Conservation (phyloP, 1,139 yeast genomes). For the Candida sp. region DNA sequence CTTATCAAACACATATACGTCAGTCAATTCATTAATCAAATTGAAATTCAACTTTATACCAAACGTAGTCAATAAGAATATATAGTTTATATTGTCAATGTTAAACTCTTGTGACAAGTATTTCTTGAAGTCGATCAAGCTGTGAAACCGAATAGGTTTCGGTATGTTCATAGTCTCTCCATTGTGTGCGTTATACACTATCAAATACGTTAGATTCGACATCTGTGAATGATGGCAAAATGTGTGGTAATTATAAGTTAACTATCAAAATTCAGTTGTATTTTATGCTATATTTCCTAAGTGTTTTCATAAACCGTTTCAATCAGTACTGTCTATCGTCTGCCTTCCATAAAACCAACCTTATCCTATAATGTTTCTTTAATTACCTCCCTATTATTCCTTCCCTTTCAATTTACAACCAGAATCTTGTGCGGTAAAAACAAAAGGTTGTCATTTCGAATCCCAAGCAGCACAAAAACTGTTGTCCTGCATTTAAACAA, state of each 20-base stretch:
- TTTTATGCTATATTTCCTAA: background rate
- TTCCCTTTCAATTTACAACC: background rate
- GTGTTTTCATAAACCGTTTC: background rate
- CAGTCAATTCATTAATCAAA: conserved; percentile 43
- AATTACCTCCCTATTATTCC: too few species aligned
- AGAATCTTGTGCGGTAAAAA: background rate
- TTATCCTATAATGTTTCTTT: background rate
- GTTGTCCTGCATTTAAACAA: background rate
- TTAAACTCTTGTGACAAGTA: conserved; percentile 29
- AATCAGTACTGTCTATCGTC: background rate
- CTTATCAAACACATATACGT: conserved; percentile 60
- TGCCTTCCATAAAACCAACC: background rate
- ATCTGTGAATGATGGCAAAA: conserved; percentile 1
- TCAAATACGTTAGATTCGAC: conserved; percentile 21
- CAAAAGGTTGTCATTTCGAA: background rate
- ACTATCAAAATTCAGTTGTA: background rate
- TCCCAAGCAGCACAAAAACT: background rate
- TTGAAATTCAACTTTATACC: conserved; percentile 59
- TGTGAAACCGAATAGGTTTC: conserved; percentile 42
- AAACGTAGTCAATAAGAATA: conserved; percentile 62
- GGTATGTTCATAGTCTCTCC: conserved; percentile 34
- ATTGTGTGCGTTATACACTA: conserved; percentile 39
- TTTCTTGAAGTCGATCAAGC: conserved; percentile 42
- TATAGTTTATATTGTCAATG: conserved; percentile 38
- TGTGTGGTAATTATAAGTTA: background rate